Percentiles rank a stretch among this genome's conserved stretches.
Evolutionary conservation across 2,329 filamentous ascomycete species (phyloP).

Genomic region (Immersiporthe knoxdaviesiana): DNA sequence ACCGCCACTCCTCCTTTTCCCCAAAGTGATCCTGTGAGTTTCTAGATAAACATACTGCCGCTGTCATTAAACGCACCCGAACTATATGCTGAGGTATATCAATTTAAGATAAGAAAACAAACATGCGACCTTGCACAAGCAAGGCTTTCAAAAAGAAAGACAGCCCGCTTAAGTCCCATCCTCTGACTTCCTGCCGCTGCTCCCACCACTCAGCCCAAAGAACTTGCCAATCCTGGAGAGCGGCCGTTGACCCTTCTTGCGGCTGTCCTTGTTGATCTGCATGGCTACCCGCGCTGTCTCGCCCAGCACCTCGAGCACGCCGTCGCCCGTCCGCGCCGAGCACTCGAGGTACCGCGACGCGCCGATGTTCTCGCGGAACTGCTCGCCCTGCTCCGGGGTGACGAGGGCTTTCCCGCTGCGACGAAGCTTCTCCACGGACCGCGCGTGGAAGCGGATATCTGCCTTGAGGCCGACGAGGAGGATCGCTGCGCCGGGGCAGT

Average conservation of each 20-base stretch:
- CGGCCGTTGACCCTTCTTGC: slow-evolving; percentile 20
- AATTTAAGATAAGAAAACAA: neutral
- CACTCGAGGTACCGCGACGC: slow-evolving; percentile 28
- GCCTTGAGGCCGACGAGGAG: slow-evolving; percentile 29
- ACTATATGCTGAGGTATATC: slow-evolving; percentile 1
- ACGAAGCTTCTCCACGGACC: slow-evolving; percentile 28
- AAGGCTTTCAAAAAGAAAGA: neutral
- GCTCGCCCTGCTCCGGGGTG: slow-evolving; percentile 27
- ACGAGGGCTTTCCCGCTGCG: slow-evolving; percentile 26
- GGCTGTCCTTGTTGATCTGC: slow-evolving; percentile 19
- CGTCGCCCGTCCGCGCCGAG: slow-evolving; percentile 28
- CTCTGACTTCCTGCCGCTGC: neutral
- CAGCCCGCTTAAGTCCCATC: neutral
- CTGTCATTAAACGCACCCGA: neutral
- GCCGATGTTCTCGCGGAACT: slow-evolving; percentile 29
- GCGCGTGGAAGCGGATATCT: slow-evolving; percentile 28
- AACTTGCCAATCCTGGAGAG: slow-evolving; percentile 30
- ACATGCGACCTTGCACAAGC: neutral
- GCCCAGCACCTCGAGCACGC: slow-evolving; percentile 28
- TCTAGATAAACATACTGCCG: neutral
- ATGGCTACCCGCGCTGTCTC: slow-evolving; percentile 27
- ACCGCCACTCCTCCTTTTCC: neutral
- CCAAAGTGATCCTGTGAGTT: neutral
- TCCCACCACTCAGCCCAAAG: slow-evolving; percentile 16
- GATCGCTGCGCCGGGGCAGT: slow-evolving; percentile 29